Base-by-base conservation (phyloP, 352 stramenopile genomes). In the Globisporangium apiculatum region DNA sequence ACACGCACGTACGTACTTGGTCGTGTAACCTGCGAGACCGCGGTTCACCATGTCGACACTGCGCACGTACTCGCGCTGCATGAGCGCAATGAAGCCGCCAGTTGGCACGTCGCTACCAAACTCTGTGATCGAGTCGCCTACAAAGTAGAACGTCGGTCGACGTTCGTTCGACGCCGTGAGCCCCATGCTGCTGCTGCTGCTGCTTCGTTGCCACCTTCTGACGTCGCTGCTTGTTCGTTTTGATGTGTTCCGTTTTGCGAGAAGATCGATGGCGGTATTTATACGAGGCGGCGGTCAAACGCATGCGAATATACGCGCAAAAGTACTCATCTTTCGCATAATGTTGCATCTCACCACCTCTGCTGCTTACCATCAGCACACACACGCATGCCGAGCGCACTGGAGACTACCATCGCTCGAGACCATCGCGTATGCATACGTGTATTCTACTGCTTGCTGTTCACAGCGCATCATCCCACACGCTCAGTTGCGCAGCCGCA, bases 91-190 rank as follows among this genome's bases (percentile, higher is more conserved):
- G 67, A 74, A 91, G 14, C 81, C 82, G 49, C 63, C 60, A 46
- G 64, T 55, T 35, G 69, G 53, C 14, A 58, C 65, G 36, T 81
- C 57, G 31, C 62, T 69, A 6, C 71, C 77, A 35, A 69, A 59
- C 61, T 89, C 62, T 40, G 80, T 91, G 67, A 89, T 75, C 35
- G 82, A 91, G 66, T 91, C 82, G 14, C 81, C 81, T 14, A 77
- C 40, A 8, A 87, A 68, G 14, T 82, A 62, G 41, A 87, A 56
- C 45, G 65, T 55, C 15, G 71, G 73, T 0, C 71, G 73, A 14
- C 52, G 51, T 43, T 63, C 51, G 36, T 43, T 37, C 7, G 57
- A 57, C 15, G 45, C 51, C 7, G 38, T 48, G 9, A 43, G 42
- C 7, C 58, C 52, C 58, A 63, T 63, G 7, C 8, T 42, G 38